These are phyloP conservation scores for Vickermania spadyakhi DNA, from an alignment of 208 protist genomes.

Conservation along the genomic window DNA sequence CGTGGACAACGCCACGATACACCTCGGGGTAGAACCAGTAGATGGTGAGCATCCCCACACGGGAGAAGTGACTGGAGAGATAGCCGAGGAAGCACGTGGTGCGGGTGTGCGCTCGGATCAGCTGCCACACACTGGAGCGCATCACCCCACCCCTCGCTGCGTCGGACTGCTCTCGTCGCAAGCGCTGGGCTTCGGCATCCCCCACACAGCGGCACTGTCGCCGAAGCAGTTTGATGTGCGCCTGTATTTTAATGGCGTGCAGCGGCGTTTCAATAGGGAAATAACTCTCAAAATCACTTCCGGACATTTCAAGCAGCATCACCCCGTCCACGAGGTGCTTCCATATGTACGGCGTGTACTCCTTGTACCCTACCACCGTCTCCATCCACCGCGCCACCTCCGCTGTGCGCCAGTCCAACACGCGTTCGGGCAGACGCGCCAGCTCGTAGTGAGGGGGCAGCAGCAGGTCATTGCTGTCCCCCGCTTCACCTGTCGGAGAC, in stretches of 20 bases:
- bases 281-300: slow-evolving; percentile 41
- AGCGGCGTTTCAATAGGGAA: slow-evolving; percentile 40
- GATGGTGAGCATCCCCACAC: slow-evolving; percentile 21
- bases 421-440: not conserved
- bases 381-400: slow-evolving; percentile 54
- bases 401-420: slow-evolving; percentile 21
- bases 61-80: slow-evolving; percentile 32
- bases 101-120: slow-evolving; percentile 24
- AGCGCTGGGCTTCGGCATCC: not conserved
- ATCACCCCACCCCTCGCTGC: not conserved
- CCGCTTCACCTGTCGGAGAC: too few relatives aligned
- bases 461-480: too few relatives aligned
- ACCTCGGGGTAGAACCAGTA: slow-evolving; percentile 31
- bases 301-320: slow-evolving; percentile 38
- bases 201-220: slow-evolving; percentile 17
- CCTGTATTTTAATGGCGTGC: slow-evolving; percentile 38
- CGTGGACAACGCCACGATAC: not conserved
- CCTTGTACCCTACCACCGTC: slow-evolving; percentile 36
- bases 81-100: slow-evolving; percentile 28
- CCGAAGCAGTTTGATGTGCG: slow-evolving; percentile 33
- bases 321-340: slow-evolving; percentile 42
- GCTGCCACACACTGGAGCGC: slow-evolving; percentile 24
- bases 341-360: slow-evolving; percentile 30
- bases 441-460: too few relatives aligned
- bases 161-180: not conserved